These are phyloP conservation scores for Annulohypoxylon bovei DNA, from an alignment of 495 filamentous ascomycete genomes.

Conservation along the genomic window DNA sequence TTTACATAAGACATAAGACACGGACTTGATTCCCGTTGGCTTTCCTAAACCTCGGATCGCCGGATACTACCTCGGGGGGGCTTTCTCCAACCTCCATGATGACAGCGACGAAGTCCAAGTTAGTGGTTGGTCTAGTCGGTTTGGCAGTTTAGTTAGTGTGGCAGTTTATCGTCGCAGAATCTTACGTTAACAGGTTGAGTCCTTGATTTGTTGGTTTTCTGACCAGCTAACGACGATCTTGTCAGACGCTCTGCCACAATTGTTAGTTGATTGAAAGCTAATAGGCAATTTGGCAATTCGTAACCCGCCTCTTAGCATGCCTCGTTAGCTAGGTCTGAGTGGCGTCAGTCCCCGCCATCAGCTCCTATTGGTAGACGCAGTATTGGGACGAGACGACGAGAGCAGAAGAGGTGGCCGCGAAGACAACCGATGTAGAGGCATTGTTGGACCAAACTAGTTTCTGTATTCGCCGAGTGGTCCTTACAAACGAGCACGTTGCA, in stretches of 20 bases:
- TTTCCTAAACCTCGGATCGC: slow-evolving; percentile 26
- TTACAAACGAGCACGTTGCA: slow-evolving; percentile 22
- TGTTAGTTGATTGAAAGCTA: slow-evolving; percentile 10
- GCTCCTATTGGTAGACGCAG: slow-evolving; percentile 25
- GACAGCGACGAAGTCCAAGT: slow-evolving; percentile 4
- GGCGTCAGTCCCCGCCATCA: not conserved
- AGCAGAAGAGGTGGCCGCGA: slow-evolving; percentile 21
- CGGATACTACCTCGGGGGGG: slow-evolving; percentile 28
- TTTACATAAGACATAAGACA: not conserved
- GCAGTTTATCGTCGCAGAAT: slow-evolving; percentile 6
- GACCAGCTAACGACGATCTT: slow-evolving; percentile 42
- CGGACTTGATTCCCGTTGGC: not conserved
- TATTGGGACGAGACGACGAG: slow-evolving; percentile 11
- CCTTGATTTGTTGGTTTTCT: slow-evolving; percentile 15
- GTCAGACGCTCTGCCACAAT: slow-evolving; percentile 30
- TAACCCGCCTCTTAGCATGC: slow-evolving; percentile 12
- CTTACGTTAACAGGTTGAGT: not conserved
- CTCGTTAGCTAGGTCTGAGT: slow-evolving; percentile 14
- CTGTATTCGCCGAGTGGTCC: slow-evolving; percentile 31
- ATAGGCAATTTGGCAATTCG: slow-evolving; percentile 13
- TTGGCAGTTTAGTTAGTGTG: not conserved
- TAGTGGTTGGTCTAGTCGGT: not conserved
- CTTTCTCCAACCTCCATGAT: not conserved
- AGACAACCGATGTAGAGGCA: slow-evolving; percentile 14
- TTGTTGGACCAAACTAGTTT: slow-evolving; percentile 21